These are phyloP conservation scores for Trichophaea hybrida DNA, from an alignment of 2,329 filamentous ascomycete species.

Conservation along the genomic window DNA sequence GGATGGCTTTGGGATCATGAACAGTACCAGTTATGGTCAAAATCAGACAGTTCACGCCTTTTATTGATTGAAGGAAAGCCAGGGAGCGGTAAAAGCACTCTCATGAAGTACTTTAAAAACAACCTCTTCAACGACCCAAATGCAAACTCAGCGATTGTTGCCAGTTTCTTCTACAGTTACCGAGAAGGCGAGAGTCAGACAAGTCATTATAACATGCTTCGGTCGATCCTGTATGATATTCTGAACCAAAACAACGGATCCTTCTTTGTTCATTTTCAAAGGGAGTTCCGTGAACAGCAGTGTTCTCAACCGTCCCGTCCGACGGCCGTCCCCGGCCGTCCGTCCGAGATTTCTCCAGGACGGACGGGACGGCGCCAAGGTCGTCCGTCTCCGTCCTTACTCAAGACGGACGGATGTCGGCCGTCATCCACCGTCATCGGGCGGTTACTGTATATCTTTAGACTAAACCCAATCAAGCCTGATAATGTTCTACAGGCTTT, in stretches of 20 bases:
- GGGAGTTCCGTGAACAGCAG: too few species aligned
- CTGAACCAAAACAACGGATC: too few species aligned
- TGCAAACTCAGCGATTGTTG: background rate
- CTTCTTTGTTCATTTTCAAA: too few species aligned
- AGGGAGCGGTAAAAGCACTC: slow-evolving; percentile 5
- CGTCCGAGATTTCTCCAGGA: background rate
- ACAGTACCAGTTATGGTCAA: background rate
- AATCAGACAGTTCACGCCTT: background rate
- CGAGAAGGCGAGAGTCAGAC: too few species aligned
- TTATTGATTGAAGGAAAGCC: slow-evolving; percentile 3
- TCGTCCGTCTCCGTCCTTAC: too few species aligned
- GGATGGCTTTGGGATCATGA: background rate
- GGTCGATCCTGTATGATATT: too few species aligned
- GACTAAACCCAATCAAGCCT: background rate
- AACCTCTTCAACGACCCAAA: background rate
- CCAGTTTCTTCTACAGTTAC: slow-evolving; percentile 4
- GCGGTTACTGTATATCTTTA: slow-evolving; percentile 1
- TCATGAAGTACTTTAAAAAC: background rate
- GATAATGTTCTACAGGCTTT: background rate
- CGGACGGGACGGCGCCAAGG: too few species aligned
- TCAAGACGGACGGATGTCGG: too few species aligned
- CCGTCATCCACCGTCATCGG: too few species aligned
- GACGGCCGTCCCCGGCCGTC: too few species aligned
- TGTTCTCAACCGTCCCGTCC: too few species aligned
- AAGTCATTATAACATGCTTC: too few species aligned